A percentile compares a stretch with the other conserved stretches of the same genome.
These are phyloP conservation scores for Coemansia sp. DNA, from an alignment of 192 early-diverging fungal species.

Conservation along the genomic window DNA sequence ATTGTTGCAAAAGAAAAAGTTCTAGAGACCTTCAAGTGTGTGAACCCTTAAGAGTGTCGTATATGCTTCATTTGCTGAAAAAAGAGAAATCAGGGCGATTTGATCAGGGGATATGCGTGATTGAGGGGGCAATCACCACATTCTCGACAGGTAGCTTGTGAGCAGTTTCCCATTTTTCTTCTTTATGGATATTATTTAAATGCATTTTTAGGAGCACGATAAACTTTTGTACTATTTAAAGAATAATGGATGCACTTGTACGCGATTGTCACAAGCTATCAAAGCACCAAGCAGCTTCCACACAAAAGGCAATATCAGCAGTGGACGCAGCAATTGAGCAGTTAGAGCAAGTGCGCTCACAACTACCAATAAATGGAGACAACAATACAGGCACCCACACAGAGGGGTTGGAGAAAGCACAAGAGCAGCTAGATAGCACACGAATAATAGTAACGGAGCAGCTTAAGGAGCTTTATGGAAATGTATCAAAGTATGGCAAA, in stretches of 20 bases:
- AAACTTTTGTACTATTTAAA: not conserved
- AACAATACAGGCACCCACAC: not conserved
- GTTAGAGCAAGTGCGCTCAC: conserved; percentile 26
- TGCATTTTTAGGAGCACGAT: too few species aligned
- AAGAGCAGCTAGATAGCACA: conserved; percentile 21
- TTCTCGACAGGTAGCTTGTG: too few species aligned
- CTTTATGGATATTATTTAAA: too few species aligned
- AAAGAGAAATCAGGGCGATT: too few species aligned
- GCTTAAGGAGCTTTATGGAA: conserved; percentile 64
- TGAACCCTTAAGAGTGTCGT: too few species aligned
- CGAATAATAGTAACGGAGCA: conserved; percentile 48
- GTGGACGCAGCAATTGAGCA: conserved; percentile 52
- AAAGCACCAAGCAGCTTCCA: conserved; percentile 60
- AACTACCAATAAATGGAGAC: not conserved
- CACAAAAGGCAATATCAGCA: conserved; percentile 43
- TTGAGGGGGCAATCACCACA: too few species aligned
- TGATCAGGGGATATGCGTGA: too few species aligned
- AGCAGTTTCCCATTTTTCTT: too few species aligned
- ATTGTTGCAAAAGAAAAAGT: too few species aligned
- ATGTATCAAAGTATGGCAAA: conserved; percentile 68
- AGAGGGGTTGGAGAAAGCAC: conserved; percentile 18
- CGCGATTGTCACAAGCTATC: conserved; percentile 65
- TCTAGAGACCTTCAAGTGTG: too few species aligned
- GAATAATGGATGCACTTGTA: conserved; percentile 66
- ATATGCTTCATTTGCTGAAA: too few species aligned